A percentile compares a stretch with the other conserved stretches of the same genome.
phyloP scores from a whole-genome alignment of 2,329 filamentous ascomycete species.

The Alternaria solani region DNA sequence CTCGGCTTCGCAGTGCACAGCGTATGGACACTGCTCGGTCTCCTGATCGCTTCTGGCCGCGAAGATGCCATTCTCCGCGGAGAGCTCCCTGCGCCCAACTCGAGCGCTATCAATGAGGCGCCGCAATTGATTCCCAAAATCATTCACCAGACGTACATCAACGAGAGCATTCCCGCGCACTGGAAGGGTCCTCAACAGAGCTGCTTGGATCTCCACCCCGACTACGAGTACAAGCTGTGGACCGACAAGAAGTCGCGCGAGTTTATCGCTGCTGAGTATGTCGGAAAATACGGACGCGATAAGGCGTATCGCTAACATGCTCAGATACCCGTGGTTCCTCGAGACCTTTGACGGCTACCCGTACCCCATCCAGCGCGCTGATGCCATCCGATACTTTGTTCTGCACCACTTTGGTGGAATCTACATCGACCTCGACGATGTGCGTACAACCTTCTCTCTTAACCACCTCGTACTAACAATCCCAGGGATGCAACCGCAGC shows the following conservation, averaged over 20 bases:
- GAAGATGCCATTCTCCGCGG: slow-evolving; percentile 71
- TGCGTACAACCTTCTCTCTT: slow-evolving; percentile 41
- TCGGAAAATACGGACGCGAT: neutral
- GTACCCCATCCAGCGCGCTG: slow-evolving; percentile 79
- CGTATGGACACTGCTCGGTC: slow-evolving; percentile 74
- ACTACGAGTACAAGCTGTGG: slow-evolving; percentile 84
- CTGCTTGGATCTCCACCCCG: slow-evolving; percentile 72
- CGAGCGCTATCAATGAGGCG: slow-evolving; percentile 63
- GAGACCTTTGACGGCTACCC: slow-evolving; percentile 76
- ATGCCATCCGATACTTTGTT: slow-evolving; percentile 81
- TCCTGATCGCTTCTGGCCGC: slow-evolving; percentile 73
- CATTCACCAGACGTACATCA: slow-evolving; percentile 79
- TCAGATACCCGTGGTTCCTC: slow-evolving; percentile 76
- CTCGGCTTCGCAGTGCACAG: slow-evolving; percentile 70
- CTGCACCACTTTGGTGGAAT: slow-evolving; percentile 79
- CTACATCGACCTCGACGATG: slow-evolving; percentile 81
- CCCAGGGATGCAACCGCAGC: slow-evolving; percentile 70
- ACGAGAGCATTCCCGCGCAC: slow-evolving; percentile 70
- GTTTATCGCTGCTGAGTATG: slow-evolving; percentile 71
- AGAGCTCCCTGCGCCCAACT: slow-evolving; percentile 72
- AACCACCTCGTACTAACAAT: slow-evolving; percentile 6
- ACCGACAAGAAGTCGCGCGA: slow-evolving; percentile 73
- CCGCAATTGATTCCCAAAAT: slow-evolving; percentile 76
- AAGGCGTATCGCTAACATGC: slow-evolving; percentile 17
- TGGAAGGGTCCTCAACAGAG: slow-evolving; percentile 72